phyloP scores from a whole-genome alignment of 2,329 filamentous ascomycete genomes.

The Seiridium unicorne region DNA sequence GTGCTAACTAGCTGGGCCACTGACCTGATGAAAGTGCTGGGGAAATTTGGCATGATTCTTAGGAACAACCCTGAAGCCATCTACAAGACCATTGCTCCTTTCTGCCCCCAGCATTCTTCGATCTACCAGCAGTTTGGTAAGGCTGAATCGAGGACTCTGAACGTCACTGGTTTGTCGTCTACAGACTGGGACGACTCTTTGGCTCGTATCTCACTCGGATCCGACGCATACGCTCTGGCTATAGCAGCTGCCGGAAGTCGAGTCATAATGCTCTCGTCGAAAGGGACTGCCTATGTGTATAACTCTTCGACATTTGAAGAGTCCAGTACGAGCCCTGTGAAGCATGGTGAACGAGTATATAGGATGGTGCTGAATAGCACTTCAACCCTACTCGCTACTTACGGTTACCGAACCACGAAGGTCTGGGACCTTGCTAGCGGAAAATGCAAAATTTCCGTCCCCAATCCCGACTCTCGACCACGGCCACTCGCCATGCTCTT shows the following conservation, averaged over 20 bases:
- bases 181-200: constrained; percentile 16
- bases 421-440: constrained; percentile 25
- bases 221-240: constrained; percentile 8
- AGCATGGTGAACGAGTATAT: constrained; percentile 19
- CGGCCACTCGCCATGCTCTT: constrained; percentile 23
- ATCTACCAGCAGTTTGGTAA: constrained; percentile 30
- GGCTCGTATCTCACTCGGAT: constrained; percentile 16
- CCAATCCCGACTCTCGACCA: constrained; percentile 18
- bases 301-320: constrained; percentile 18
- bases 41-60: constrained; percentile 22
- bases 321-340: constrained; percentile 11
- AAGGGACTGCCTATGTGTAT: constrained; percentile 17
- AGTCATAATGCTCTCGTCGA: constrained; percentile 15
- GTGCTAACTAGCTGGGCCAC: background rate
- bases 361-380: constrained; percentile 19
- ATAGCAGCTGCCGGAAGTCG: constrained; percentile 11
- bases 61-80: constrained; percentile 27
- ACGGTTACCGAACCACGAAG: constrained; percentile 23
- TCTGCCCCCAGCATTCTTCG: constrained; percentile 34
- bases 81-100: constrained; percentile 34
- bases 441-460: constrained; percentile 17
- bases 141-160: constrained; percentile 13
- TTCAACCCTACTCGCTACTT: constrained; percentile 22
- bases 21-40: background rate
- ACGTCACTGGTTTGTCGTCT: constrained; percentile 9